Evolutionary conservation across 257 asterid genomes (phyloP).

Genomic region (Solanum sejunctum): DNA sequence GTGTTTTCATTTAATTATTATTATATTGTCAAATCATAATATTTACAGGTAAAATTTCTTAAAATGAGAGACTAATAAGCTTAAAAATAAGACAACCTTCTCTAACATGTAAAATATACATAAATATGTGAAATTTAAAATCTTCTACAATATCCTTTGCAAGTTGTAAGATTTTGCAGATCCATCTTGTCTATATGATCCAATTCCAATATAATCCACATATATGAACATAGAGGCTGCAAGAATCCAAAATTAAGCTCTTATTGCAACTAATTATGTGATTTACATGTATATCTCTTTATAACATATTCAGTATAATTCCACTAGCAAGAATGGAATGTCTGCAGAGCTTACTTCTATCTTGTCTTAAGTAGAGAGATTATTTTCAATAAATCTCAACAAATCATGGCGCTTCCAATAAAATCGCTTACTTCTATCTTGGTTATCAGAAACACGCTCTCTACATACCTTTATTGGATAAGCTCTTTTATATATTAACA

Average conservation of each 20-base stretch:
- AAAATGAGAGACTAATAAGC: too few relatives aligned
- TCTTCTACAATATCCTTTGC: not conserved
- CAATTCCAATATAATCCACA: not conserved
- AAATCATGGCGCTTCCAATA: not conserved
- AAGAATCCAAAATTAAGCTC: not conserved
- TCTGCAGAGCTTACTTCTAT: not conserved
- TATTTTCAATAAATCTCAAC: not conserved
- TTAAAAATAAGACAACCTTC: fast-evolving
- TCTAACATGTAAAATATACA: not conserved
- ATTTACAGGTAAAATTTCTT: too few relatives aligned
- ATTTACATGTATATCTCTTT: not conserved
- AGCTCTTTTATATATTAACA: too few relatives aligned
- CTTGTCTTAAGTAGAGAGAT: not conserved
- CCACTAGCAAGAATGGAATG: too few relatives aligned
- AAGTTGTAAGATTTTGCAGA: not conserved
- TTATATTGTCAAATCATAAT: too few relatives aligned
- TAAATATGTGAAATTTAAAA: not conserved
- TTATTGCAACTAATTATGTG: not conserved
- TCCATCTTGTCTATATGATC: not conserved
- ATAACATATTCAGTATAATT: not conserved
- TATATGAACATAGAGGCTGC: not conserved
- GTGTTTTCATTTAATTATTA: not conserved
- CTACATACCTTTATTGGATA: too few relatives aligned
- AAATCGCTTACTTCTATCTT: too few relatives aligned
- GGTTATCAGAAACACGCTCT: too few relatives aligned